Evolutionary conservation across 164 flowering plant genomes (phyloP).

Genomic region (Vitis cinerea): DNA sequence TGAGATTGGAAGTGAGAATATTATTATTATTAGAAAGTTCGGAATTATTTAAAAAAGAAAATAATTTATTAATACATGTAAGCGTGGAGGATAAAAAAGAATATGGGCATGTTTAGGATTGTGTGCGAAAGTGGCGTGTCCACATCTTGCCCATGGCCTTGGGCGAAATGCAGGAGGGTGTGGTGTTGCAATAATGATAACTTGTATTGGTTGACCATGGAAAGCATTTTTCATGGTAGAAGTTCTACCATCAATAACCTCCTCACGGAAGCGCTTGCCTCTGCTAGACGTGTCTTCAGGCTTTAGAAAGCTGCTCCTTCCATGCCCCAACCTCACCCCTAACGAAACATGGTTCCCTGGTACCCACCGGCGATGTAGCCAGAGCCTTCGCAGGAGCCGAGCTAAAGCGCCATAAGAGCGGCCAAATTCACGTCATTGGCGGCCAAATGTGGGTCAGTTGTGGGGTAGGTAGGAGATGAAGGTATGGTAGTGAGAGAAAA

Average conservation of each 20-base stretch:
- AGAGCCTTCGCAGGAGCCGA: too few species aligned
- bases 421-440: too few species aligned
- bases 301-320: conserved; percentile 56
- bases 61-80: too few species aligned
- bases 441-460: too few species aligned
- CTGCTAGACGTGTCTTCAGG: conserved; percentile 64
- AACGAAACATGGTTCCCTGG: conserved; percentile 55
- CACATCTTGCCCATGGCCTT: conserved; percentile 91
- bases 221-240: conserved; percentile 53
- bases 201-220: conserved; percentile 66
- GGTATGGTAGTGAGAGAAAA: too few species aligned
- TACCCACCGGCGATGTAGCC: too few species aligned
- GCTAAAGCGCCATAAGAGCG: too few species aligned
- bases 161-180: conserved; percentile 89
- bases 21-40: too few species aligned
- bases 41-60: too few species aligned
- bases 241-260: conserved; percentile 12
- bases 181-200: conserved; percentile 46
- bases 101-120: conserved; percentile 7
- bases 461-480: too few species aligned
- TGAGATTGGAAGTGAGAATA: too few species aligned
- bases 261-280: conserved; percentile 52
- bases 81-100: too few species aligned
- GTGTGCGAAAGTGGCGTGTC: conserved; percentile 98
- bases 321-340: conserved; percentile 82